Conservation (phyloP, 2,329 filamentous ascomycete species). For the Paraphaeosphaeria sporulosa region DNA sequence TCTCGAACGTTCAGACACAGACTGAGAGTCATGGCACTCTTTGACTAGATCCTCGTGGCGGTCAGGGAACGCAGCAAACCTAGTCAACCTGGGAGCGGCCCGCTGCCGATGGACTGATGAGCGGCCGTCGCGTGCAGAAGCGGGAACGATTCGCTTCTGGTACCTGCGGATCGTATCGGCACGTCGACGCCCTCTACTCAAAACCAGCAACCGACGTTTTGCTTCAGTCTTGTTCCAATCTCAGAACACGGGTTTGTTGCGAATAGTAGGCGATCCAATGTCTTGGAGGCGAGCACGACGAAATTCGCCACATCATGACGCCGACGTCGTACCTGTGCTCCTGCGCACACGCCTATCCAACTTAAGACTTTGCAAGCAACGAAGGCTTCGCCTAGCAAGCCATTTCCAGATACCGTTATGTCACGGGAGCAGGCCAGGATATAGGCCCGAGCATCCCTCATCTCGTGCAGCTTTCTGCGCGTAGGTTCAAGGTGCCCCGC, state of each 20-base stretch:
- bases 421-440: not conserved
- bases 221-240: not conserved
- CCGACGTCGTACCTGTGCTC: not conserved
- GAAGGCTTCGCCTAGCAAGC: constrained; percentile 2
- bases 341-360: constrained; percentile 1
- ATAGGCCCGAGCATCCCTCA: not conserved
- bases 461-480: not conserved
- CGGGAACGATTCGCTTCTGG: not conserved
- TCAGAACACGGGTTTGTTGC: not conserved
- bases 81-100: constrained; percentile 9
- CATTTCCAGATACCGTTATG: not conserved
- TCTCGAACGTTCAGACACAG: constrained; percentile 1
- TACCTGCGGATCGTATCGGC: not conserved
- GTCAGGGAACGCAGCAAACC: not conserved
- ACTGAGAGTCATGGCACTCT: not conserved
- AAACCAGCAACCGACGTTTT: not conserved
- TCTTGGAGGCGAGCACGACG: not conserved
- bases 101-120: not conserved
- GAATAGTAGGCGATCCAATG: not conserved
- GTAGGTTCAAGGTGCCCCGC: not conserved
- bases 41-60: constrained; percentile 3
- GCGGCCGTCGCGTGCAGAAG: not conserved
- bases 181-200: not conserved
- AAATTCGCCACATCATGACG: not conserved
- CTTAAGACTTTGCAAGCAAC: constrained; percentile 11